phyloP scores from a whole-genome alignment of 768 basidiomycete genomes.

The Arthromyces matolae region DNA sequence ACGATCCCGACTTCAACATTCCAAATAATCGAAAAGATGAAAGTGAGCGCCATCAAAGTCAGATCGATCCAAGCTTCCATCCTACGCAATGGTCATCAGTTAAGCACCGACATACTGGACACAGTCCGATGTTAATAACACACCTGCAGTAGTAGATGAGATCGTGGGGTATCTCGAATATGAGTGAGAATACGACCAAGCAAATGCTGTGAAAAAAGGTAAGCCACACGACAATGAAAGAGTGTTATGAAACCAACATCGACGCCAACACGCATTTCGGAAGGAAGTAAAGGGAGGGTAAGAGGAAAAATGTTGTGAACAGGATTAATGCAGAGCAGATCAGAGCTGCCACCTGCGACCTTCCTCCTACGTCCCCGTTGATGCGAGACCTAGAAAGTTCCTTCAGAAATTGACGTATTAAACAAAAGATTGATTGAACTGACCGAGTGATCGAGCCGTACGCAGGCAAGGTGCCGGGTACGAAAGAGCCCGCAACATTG shows the following conservation, averaged over 20 bases:
- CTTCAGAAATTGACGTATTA: no score
- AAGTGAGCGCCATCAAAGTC: constrained; percentile 82
- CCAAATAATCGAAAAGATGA: constrained; percentile 83
- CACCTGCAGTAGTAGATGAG: constrained; percentile 81
- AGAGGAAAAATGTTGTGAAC: constrained; percentile 83
- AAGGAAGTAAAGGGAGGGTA: constrained; percentile 80
- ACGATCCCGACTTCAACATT: constrained; percentile 90
- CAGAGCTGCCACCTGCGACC: constrained; percentile 86
- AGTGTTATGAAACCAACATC: constrained; percentile 49
- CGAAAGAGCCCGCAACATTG: constrained; percentile 74
- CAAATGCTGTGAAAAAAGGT: constrained; percentile 55
- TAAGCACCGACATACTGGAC: neutral
- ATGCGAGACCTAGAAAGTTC: constrained; percentile 62
- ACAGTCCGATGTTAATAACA: constrained; percentile 16
- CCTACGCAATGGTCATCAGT: constrained; percentile 31
- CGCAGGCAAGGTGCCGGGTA: constrained; percentile 88
- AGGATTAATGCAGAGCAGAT: constrained; percentile 73
- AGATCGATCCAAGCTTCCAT: constrained; percentile 95
- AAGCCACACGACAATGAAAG: neutral
- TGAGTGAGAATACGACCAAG: constrained; percentile 79
- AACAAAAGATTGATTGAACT: constrained; percentile 16
- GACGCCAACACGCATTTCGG: constrained; percentile 90
- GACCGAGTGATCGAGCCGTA: constrained; percentile 92
- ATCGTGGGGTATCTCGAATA: constrained; percentile 86
- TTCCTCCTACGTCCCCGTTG: constrained; percentile 84